A percentile compares a stretch with the other conserved stretches of the same genome.
phyloP scores from a whole-genome alignment of 148 eudicot genomes.

The Spergularia marina region DNA sequence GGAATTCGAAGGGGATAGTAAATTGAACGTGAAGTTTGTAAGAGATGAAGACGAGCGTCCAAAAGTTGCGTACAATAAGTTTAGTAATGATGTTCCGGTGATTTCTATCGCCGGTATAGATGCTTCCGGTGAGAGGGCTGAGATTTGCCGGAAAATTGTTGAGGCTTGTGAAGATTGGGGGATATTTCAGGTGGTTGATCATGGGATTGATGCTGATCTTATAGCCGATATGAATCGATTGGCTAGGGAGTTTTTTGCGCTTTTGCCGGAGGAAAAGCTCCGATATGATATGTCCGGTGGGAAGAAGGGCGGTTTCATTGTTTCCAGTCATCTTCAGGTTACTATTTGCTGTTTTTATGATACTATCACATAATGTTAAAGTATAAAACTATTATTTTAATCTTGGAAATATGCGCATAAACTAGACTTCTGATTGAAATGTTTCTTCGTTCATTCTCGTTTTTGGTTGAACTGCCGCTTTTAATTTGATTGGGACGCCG shows the following conservation, averaged over 20 bases:
- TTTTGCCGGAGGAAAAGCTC: constrained; percentile 77
- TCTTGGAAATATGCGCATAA: too few species aligned
- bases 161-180: constrained; percentile 94
- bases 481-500: too few species aligned
- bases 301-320: constrained; percentile 94
- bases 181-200: constrained; percentile 85
- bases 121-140: constrained; percentile 39
- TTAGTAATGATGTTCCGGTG: constrained; percentile 72
- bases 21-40: constrained; percentile 52
- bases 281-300: constrained; percentile 90
- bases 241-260: constrained; percentile 66
- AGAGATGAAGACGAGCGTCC: constrained; percentile 95
- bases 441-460: too few species aligned
- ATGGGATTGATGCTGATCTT: constrained; percentile 52
- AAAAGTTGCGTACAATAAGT: constrained; percentile 68
- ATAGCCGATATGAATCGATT: constrained; percentile 59
- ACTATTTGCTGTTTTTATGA: background rate
- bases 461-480: too few species aligned
- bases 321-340: constrained; percentile 96
- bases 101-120: constrained; percentile 82
- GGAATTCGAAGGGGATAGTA: constrained; percentile 38
- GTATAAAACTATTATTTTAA: too few species aligned
- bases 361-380: too few species aligned
- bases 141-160: constrained; percentile 66
- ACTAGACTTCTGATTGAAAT: too few species aligned